A percentile compares a stretch with the other conserved stretches of the same genome.
These are phyloP conservation scores for Betula pendula DNA, from an alignment of 306 rosid species.

Conservation along the genomic window DNA sequence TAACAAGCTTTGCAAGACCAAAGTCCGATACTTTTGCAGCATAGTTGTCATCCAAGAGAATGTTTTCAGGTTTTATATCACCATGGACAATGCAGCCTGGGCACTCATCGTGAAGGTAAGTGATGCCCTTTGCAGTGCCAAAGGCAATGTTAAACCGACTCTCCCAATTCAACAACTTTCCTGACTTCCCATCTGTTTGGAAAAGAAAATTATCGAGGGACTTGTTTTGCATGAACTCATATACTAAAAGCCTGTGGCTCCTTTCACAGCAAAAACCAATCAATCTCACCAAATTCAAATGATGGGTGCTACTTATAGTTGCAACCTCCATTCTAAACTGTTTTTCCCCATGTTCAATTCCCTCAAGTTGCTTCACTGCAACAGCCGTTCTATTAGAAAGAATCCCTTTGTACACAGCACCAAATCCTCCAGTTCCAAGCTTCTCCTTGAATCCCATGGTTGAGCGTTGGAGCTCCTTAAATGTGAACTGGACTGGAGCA, in stretches of 20 bases:
- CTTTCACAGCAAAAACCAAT: constrained; percentile 94
- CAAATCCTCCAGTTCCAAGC: constrained; percentile 79
- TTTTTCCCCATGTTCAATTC: constrained; percentile 85
- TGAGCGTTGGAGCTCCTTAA: constrained; percentile 67
- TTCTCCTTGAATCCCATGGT: constrained; percentile 86
- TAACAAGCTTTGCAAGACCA: constrained; percentile 77
- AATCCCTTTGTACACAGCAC: constrained; percentile 72
- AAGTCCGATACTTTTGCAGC: constrained; percentile 83
- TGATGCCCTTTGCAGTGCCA: constrained; percentile 84
- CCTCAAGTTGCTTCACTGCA: constrained; percentile 88
- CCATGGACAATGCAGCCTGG: constrained; percentile 85
- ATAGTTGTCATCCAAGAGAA: constrained; percentile 70
- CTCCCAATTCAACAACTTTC: constrained; percentile 67
- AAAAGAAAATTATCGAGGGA: constrained; percentile 71
- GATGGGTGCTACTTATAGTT: constrained; percentile 86
- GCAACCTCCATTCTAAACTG: constrained; percentile 90
- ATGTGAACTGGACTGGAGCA: constrained; percentile 80
- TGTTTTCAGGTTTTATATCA: constrained; percentile 89
- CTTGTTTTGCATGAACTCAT: constrained; percentile 84
- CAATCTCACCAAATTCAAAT: constrained; percentile 80
- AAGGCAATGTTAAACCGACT: constrained; percentile 59
- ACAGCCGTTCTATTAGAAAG: constrained; percentile 66
- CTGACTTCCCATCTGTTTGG: constrained; percentile 39
- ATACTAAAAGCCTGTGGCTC: constrained; percentile 76
- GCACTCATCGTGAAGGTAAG: constrained; percentile 94